Conservation (phyloP, 768 basidiomycete genomes). For the Pleurotus pulmonarius region DNA sequence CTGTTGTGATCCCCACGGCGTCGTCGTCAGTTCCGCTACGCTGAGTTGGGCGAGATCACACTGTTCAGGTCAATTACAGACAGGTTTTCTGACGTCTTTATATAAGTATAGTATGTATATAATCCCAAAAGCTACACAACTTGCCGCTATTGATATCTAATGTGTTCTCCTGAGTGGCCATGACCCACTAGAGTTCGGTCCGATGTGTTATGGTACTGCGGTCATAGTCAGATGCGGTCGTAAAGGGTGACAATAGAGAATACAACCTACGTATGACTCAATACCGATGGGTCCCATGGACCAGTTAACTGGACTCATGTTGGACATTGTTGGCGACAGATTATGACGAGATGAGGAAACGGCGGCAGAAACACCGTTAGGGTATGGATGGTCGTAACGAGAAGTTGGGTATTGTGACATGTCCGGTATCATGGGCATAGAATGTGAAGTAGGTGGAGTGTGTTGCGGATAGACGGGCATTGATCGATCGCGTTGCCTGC, state of each 20-base stretch:
- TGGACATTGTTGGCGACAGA: slow-evolving; percentile 42
- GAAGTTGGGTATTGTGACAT: slow-evolving; percentile 44
- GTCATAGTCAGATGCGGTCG: slow-evolving; percentile 1
- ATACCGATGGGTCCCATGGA: slow-evolving; percentile 43
- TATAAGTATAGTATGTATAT: slow-evolving; percentile 1
- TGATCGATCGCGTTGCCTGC: slow-evolving; percentile 4
- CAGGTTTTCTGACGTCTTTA: background rate
- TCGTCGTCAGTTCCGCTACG: background rate
- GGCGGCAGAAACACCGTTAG: slow-evolving; percentile 27
- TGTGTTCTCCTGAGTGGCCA: slow-evolving; percentile 35
- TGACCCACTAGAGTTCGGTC: slow-evolving; percentile 35
- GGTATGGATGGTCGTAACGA: slow-evolving; percentile 52
- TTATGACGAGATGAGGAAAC: slow-evolving; percentile 36
- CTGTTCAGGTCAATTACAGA: background rate
- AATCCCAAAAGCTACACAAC: slow-evolving; percentile 1
- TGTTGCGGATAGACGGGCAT: slow-evolving; percentile 35
- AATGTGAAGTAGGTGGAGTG: slow-evolving; percentile 33
- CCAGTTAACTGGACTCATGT: slow-evolving; percentile 40
- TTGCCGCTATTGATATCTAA: slow-evolving; percentile 34
- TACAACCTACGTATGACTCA: slow-evolving; percentile 60
- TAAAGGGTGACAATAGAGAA: background rate
- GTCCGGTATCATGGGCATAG: slow-evolving; percentile 60
- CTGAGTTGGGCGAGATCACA: slow-evolving; percentile 1
- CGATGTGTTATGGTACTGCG: slow-evolving; percentile 26
- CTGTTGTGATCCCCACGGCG: background rate